Base-by-base conservation (phyloP, 345 rosid species). In the Salix arbutifolia region DNA sequence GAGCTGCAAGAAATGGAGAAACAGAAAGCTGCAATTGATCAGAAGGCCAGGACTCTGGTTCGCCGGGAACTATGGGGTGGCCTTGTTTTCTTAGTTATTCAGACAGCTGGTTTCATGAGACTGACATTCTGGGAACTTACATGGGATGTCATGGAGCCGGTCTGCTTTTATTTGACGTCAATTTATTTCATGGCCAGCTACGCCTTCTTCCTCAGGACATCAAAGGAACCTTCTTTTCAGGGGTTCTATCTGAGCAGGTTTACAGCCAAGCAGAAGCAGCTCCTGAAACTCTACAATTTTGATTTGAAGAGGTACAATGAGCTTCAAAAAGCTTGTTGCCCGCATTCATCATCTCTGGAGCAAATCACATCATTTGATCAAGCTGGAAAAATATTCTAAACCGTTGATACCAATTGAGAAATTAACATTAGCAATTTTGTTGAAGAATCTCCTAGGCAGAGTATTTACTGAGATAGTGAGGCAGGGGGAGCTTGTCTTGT, bases 61-160 rank as follows among this genome's bases (percentile, higher is more conserved):
- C 89, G 89, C 11, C 80, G 84, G 42, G 99, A 96, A 80, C 91
- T 96, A 10, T 88, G 93, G 96, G 67, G 82, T 5, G 99, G 97
- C 9, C 84, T 96, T 0, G 90, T 86, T 25, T 91, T 82, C 88
- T 64, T 94, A 53, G 86, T 92, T 42, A 79, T 87, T 52, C 98
- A 96, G 76, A 94, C 99, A 5, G 89, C 87, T 0, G 97, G 77
- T n/a, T 87, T 94, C 87, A 91, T 96, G 97, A 88, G 99, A 86
- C 88, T 96, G 38, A 96, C 99, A 0, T 96, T 96, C 30, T 96
- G 99, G 99, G 99, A 96, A 75, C 95, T 96, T 3, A 81, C 97
- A 0, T 96, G 99, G 99, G 98, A 96, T 76, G 97, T 96, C 6
- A 96, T 96, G 98, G 99, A 96, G 33, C 99, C 99, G 1, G 91